Conservation (phyloP, 345 rosid genomes). For the Mangifera indica region DNA sequence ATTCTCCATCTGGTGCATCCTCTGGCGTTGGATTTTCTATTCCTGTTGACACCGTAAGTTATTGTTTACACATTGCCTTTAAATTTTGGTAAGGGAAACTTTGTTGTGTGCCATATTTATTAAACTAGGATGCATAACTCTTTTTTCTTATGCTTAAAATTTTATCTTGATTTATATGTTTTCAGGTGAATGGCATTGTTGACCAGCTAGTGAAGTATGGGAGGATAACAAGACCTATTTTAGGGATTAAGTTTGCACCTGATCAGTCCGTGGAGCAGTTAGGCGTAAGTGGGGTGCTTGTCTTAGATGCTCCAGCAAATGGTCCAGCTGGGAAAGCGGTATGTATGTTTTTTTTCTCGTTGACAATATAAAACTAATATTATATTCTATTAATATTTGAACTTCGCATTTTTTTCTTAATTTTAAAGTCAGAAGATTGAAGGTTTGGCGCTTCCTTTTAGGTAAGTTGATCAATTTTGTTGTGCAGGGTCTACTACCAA, state of each 20-base stretch:
- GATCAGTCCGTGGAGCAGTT: conserved; percentile 96
- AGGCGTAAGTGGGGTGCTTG: conserved; percentile 97
- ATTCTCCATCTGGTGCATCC: conserved; percentile 99
- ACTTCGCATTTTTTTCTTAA: background rate
- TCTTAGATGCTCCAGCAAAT: conserved; percentile 82
- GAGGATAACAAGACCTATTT: conserved; percentile 83
- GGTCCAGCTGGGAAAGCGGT: conserved; percentile 99
- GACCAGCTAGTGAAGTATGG: conserved; percentile 90
- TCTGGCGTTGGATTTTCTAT: conserved; percentile 98
- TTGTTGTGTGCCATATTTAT: background rate
- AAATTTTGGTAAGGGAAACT: background rate
- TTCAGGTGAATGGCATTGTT: conserved; percentile 85
- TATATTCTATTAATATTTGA: background rate
- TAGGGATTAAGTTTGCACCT: conserved; percentile 96
- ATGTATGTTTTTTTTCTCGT: conserved; percentile 28
- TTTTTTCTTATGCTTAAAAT: background rate
- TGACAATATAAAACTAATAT: background rate
- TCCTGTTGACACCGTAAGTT: conserved; percentile 95
- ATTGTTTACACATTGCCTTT: conserved; percentile 13
- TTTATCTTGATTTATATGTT: conserved; percentile 16
- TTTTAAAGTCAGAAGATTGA: background rate
- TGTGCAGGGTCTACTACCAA: conserved; percentile 72
- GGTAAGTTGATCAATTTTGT: conserved; percentile 17
- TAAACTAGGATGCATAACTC: conserved; percentile 1
- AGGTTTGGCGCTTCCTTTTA: conserved; percentile 1